Evolutionary conservation across 31 red algal species (phyloP).

Genomic region (Odonthalia washingtoniensis): DNA sequence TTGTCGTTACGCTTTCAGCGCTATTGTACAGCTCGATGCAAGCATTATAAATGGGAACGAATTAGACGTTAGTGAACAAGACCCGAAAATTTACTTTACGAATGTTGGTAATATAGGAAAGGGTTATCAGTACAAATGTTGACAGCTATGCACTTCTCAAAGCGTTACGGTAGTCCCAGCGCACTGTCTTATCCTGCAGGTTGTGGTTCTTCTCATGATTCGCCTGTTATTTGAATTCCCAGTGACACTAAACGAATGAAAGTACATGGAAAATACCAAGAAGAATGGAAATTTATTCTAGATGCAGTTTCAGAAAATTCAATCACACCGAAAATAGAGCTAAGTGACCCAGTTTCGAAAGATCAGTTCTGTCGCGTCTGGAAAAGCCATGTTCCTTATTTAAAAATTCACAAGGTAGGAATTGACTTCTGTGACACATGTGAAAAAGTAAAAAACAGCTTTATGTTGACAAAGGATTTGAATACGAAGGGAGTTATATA

Average conservation of each 20-base stretch:
- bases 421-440: not conserved
- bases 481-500: not conserved
- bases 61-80: not conserved
- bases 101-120: not conserved
- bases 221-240: too few relatives aligned
- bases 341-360: too few relatives aligned
- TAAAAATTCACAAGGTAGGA: too few relatives aligned
- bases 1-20: not conserved
- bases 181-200: too few relatives aligned
- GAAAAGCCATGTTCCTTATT: too few relatives aligned
- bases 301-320: too few relatives aligned
- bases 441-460: not conserved
- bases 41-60: not conserved
- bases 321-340: too few relatives aligned
- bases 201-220: too few relatives aligned
- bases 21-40: not conserved
- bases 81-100: not conserved
- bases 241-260: not conserved
- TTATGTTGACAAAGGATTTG: too few relatives aligned
- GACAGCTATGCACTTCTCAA: not conserved
- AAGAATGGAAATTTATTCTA: too few relatives aligned
- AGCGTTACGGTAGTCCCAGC: not conserved
- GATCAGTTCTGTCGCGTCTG: too few relatives aligned
- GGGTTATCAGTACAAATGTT: not conserved
- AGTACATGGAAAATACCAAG: too few relatives aligned